A percentile compares a stretch with the other conserved stretches of the same genome.
phyloP scores from a whole-genome alignment of 495 filamentous ascomycete species.

The Neurospora sp. region DNA sequence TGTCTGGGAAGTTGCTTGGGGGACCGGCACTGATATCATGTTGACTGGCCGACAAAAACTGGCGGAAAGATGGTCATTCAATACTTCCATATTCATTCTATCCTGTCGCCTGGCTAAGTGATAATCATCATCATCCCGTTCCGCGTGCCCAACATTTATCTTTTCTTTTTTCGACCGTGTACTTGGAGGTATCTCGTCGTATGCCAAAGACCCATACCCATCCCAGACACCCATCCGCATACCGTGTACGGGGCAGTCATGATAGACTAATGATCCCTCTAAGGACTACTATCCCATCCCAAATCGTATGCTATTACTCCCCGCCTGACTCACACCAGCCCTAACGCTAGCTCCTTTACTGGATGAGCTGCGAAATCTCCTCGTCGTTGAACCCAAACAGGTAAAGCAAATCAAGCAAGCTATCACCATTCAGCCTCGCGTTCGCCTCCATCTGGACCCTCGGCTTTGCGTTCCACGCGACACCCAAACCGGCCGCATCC shows the following conservation, averaged over 20 bases:
- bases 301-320: background rate
- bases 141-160: background rate
- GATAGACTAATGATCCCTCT: background rate
- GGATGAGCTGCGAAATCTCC: slow-evolving; percentile 46
- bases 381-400: slow-evolving; percentile 65
- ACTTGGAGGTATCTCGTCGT: background rate
- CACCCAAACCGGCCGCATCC: slow-evolving; percentile 71
- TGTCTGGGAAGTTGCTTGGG: background rate
- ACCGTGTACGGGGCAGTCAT: background rate
- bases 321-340: background rate
- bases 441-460: slow-evolving; percentile 80
- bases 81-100: background rate
- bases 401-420: slow-evolving; percentile 71
- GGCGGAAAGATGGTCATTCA: background rate
- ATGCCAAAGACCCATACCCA: background rate
- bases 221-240: background rate
- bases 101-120: background rate
- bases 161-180: background rate
- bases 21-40: background rate
- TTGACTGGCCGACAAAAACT: background rate
- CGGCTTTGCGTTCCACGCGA: slow-evolving; percentile 91
- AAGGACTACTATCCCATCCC: background rate
- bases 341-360: slow-evolving; percentile 1
- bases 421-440: slow-evolving; percentile 70
- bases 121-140: background rate